Base-by-base conservation (phyloP, 2,329 filamentous ascomycete species). In the Ophiostoma ulmi region DNA sequence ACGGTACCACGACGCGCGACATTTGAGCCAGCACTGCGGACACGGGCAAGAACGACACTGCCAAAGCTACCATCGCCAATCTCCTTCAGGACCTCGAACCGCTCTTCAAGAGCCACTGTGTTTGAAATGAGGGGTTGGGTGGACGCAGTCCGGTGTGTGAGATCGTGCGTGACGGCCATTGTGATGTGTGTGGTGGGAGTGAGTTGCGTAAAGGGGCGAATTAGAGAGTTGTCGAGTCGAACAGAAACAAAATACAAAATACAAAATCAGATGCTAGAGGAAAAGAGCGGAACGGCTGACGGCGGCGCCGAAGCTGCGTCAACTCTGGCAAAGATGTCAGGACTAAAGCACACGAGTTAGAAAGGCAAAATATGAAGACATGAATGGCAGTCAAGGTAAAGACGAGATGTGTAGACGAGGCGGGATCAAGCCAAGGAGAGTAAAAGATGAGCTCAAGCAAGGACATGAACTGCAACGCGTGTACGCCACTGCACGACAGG, bases 1-100 rank as follows among this genome's bases (percentile, higher is more conserved):
- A 98, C 88, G 71, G 94, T 97, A 75, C 94, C 94, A 79, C 94
- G 87, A 75, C 93, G 91, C 77, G 94, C 94, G 74, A 97, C 88
- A 79, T 89, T 91, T 76, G 94, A 90, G 78, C 95, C 95, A 74
- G 94, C 94, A 75, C 91, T 93, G 77, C 95, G 90, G 75, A 97
- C 94, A 80, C 95, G 89, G 75, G 94, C 95, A 73, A 99, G 86
- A 72, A 92, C 91, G 74, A 99, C 95, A 78, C 93, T 98, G 72
- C 95, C 95, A 79, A 99, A 99, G 83, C 95, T 98, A 75, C 95
- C 95, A 88, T 99, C 95, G 68, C 95, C 95, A 79, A 99, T 96
- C 78, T 99, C 95, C 82, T 98, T 99, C 78, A 99, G 83, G 70
- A 99, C 90, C 81, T 99, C 94, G 79, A 97, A 99, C 76, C 94